phyloP scores from a whole-genome alignment of 73 alveolate species.

The Paramecium sonneborni region DNA sequence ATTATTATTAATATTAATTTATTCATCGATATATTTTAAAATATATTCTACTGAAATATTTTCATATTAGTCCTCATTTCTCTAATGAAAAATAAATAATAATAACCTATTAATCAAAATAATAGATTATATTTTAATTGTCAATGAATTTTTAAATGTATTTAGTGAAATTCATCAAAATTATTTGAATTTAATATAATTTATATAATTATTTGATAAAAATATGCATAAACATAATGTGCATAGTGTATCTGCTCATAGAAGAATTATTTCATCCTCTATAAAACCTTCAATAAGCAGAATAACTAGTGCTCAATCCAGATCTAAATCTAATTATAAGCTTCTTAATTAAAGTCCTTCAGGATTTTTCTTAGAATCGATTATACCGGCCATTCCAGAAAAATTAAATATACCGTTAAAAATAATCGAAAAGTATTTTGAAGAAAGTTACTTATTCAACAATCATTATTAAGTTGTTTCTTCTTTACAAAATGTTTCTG shows the following conservation, averaged over 20 bases:
- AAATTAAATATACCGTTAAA: background rate
- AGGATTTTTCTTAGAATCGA: background rate
- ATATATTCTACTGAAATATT: too few species aligned
- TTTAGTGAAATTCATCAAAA: too few species aligned
- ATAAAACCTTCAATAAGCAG: slow-evolving; percentile 18
- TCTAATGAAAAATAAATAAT: too few species aligned
- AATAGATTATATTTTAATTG: too few species aligned
- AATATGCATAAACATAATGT: background rate
- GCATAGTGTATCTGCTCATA: slow-evolving; percentile 4
- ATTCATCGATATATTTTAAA: too few species aligned
- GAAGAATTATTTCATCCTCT: background rate
- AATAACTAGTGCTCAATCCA: background rate
- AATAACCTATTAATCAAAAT: too few species aligned
- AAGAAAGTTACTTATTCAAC: background rate
- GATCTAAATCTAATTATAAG: background rate
- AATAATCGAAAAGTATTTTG: background rate
- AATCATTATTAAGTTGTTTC: background rate
- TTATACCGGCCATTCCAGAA: background rate
- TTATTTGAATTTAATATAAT: too few species aligned
- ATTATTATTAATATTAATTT: too few species aligned
- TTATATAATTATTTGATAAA: too few species aligned
- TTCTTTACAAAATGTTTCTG: background rate
- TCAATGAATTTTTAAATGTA: too few species aligned
- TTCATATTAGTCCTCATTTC: too few species aligned
- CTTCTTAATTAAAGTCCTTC: background rate